Conservation (phyloP, 2,329 filamentous ascomycete species). For the Neurospora crassa region DNA sequence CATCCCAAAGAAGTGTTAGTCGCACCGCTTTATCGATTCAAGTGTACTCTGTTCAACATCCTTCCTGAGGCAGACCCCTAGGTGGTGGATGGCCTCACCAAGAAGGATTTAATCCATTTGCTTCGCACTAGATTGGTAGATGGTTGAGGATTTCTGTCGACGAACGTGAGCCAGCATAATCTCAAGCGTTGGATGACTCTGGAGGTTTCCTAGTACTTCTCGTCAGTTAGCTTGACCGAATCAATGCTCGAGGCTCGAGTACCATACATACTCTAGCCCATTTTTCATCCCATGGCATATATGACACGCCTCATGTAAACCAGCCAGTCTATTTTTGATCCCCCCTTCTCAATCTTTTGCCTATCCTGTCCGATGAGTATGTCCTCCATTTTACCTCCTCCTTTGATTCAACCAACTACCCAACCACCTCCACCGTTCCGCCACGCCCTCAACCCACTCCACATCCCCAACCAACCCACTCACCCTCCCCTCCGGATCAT, state of each 20-base stretch:
- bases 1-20: background rate
- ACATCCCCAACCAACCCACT: conserved; percentile 40
- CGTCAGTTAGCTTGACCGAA: background rate
- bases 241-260: background rate
- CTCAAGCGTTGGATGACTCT: background rate
- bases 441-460: conserved; percentile 44
- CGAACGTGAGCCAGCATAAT: background rate
- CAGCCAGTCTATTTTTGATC: background rate
- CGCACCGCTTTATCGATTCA: background rate
- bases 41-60: background rate
- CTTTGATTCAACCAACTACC: conserved; percentile 52
- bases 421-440: conserved; percentile 57
- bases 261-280: background rate
- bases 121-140: background rate
- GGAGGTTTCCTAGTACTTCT: background rate
- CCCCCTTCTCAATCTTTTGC: no score
- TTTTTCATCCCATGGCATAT: background rate
- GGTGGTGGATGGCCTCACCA: background rate
- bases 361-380: background rate
- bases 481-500: conserved; percentile 48
- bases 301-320: background rate
- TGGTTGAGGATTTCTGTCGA: background rate
- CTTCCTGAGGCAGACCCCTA: background rate
- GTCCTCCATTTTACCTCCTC: background rate
- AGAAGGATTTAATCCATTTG: background rate